Base-by-base conservation (phyloP, 495 filamentous ascomycete species). In the Parathielavia hyrcaniae region DNA sequence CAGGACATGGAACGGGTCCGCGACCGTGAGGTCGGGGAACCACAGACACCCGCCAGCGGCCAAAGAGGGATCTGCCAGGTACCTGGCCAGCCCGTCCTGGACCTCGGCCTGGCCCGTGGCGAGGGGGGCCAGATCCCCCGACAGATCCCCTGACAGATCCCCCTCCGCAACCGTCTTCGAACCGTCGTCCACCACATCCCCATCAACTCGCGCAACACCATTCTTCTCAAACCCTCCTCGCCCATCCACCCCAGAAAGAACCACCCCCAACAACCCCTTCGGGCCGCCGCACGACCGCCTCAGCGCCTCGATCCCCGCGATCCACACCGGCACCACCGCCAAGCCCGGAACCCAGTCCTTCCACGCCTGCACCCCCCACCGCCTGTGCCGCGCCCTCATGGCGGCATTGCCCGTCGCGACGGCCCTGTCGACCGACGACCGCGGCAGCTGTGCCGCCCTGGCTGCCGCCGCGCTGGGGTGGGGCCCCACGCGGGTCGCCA, bases 1-100 rank as follows among this genome's bases (percentile, higher is more conserved):
- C 1, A 97, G 77, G 20, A 83, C 61, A n/a, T 83, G 75, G 23
- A 79, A 78, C 1, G 88, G 80, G 66, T 97, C 91, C 22, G 86
- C 74, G 7, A 73, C 75, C 14, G 85, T 75, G 6, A 97, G 81
- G 70, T 96, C 80, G 5, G 81, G 77, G 67, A 93, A 91, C 90
- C 90, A 97, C 8, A 90, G 75, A 4, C 81, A 81, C 12, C 91
- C 91, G 60, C 89, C 91, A 2, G 71, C 89, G 82, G 46, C 81
- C 51, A 64, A 50, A 7, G 59, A 44, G 8, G 19, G 13, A 17
- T 68, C 66, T 8, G 47, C 55, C 1, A 39, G 50, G 35, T 14
- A 16, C 43, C 13, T 1, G 5, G 54, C 5, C 10, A 56, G 7
- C 17, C 39, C 30, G 20, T 50, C 51, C 32, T 59, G 57, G 16